Base-by-base conservation (phyloP, 2,329 filamentous ascomycete genomes). In the Botryotinia calthae region DNA sequence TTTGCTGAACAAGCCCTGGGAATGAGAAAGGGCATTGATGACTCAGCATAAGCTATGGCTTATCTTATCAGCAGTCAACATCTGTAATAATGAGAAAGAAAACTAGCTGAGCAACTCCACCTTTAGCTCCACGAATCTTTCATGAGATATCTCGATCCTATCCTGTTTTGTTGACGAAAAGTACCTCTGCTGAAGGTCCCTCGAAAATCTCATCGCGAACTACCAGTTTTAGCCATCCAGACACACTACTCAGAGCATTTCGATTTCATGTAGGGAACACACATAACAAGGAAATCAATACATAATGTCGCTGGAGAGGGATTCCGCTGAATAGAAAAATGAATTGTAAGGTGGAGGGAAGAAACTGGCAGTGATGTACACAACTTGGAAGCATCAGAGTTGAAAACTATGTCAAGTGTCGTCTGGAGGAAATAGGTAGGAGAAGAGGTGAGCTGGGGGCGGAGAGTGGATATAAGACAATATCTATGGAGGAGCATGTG, bases 391-490 rank as follows among this genome's bases (percentile, higher is more conserved):
- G n/a, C 40, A 0, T 25, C 0, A 16, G 4, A 18, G 25, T 25
- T 16, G 20, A 12, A 44, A 1, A 2, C 2, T 6, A 1, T 2
- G 12, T n/a, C 8, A 25, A 31, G 5, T 14, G 18, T 64, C 5
- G 62, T 25, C 34, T 5, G 42, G 7, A 18, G 3, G 28, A 46
- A 25, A 34, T 6, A 20, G 10, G 2, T 2, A 25, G 2, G 28
- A 31, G n/a, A 25, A 7, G 0, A n/a, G 4, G 10, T 9, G 59
- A 42, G 34, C 5, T 16, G 2, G n/a, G 9, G n/a, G 4, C 0
- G 18, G 2, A 25, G 25, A 46, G 0, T 1, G 22, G 18, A 20
- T 25, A 20, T 46, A 4, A 18, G n/a, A 54, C n/a, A 54, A 28
- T 34, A 16, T 4, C 1, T 37, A 12, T 10, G 4, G 14, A 63